phyloP scores from a whole-genome alignment of 2,329 filamentous ascomycete genomes.

The Aplosporella prunicola region DNA sequence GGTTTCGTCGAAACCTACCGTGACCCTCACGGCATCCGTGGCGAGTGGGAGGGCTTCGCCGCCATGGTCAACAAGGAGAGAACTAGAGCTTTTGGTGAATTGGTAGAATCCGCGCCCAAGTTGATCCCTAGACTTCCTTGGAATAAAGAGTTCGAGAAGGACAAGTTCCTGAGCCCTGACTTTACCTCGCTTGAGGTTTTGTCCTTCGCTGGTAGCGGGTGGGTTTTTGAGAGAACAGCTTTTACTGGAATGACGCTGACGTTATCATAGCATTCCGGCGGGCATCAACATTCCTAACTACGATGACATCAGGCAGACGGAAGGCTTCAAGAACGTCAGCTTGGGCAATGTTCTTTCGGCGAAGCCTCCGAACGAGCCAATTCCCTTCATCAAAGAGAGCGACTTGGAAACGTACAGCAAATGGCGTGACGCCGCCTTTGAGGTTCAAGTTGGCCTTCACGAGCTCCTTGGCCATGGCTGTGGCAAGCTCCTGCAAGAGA shows the following conservation, averaged over 20 bases:
- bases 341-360: conserved; percentile 88
- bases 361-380: conserved; percentile 83
- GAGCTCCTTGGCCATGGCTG: conserved; percentile 85
- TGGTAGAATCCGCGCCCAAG: conserved; percentile 69
- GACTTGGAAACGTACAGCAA: conserved; percentile 73
- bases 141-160: conserved; percentile 84
- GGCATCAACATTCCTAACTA: conserved; percentile 54
- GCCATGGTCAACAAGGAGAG: conserved; percentile 78
- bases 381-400: conserved; percentile 74
- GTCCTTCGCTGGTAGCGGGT: conserved; percentile 59
- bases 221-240: conserved; percentile 12
- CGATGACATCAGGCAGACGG: conserved; percentile 52
- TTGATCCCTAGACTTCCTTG: conserved; percentile 89
- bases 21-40: conserved; percentile 45
- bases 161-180: conserved; percentile 88
- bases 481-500: conserved; percentile 89
- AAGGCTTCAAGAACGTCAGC: conserved; percentile 89
- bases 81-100: conserved; percentile 74
- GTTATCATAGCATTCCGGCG: conserved; percentile 41
- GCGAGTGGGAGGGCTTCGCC: conserved; percentile 45
- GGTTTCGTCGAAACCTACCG: conserved; percentile 48
- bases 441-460: conserved; percentile 92
- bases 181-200: conserved; percentile 92
- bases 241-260: conserved; percentile 1
- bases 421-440: conserved; percentile 79